These are phyloP conservation scores for Candida loeiensis DNA, from an alignment of 805 yeast genomes.

Conservation along the genomic window DNA sequence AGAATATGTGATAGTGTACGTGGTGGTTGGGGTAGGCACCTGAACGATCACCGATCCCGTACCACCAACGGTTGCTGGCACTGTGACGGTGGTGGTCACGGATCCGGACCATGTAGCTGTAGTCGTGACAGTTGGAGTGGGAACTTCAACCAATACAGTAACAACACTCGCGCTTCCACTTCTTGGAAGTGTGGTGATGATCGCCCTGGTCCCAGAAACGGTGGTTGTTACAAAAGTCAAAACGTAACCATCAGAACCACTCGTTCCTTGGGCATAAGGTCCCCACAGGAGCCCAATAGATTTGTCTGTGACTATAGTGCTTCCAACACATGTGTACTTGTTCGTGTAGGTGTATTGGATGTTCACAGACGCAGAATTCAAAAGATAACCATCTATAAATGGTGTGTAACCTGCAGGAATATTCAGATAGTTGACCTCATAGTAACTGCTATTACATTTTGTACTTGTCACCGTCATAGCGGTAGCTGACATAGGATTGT, in stretches of 20 bases:
- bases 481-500: background rate
- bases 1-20: too few relatives aligned
- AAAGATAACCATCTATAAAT: conserved; percentile 5
- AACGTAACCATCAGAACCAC: conserved; percentile 7
- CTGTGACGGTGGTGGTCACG: conserved; percentile 11
- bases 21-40: too few relatives aligned
- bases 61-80: too few relatives aligned
- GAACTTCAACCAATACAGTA: conserved; percentile 12
- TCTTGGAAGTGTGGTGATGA: conserved; percentile 1
- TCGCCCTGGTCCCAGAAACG: conserved; percentile 7
- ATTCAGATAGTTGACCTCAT: conserved; percentile 13
- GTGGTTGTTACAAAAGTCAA: conserved; percentile 11
- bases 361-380: conserved; percentile 14
- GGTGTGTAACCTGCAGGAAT: conserved; percentile 27
- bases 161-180: conserved; percentile 11
- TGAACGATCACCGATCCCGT: too few relatives aligned
- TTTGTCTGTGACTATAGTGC: background rate
- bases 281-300: conserved; percentile 6
- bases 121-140: conserved; percentile 15
- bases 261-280: conserved; percentile 1
- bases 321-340: conserved; percentile 12
- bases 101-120: conserved; percentile 17
- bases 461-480: background rate
- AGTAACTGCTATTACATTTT: background rate
- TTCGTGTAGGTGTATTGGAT: conserved; percentile 11